A percentile compares a stretch with the other conserved stretches of the same genome.
phyloP scores from a whole-genome alignment of 306 rosid genomes.

The Cucumis cinereus region DNA sequence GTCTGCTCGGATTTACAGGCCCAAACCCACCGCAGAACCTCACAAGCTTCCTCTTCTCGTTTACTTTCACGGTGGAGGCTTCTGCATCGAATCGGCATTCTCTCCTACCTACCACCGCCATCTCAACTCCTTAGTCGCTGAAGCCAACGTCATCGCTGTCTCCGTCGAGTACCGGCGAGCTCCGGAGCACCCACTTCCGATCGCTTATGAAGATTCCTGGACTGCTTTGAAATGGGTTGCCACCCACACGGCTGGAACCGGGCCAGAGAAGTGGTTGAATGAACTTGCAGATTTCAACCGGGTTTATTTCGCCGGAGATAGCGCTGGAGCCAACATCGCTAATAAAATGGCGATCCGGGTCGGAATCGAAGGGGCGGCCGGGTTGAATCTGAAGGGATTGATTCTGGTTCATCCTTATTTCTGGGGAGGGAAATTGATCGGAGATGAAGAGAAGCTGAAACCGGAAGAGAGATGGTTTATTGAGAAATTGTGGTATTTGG shows the following conservation, averaged over 20 bases:
- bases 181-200: slow-evolving; percentile 58
- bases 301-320: slow-evolving; percentile 53
- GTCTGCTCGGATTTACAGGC: slow-evolving; percentile 43
- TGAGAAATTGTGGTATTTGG: slow-evolving; percentile 36
- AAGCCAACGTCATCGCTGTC: slow-evolving; percentile 31
- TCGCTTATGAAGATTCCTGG: slow-evolving; percentile 54
- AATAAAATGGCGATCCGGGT: slow-evolving; percentile 39
- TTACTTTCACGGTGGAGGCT: slow-evolving; percentile 66
- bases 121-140: slow-evolving; percentile 24
- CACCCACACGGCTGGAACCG: slow-evolving; percentile 31
- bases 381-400: slow-evolving; percentile 31
- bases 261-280: slow-evolving; percentile 49
- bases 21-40: slow-evolving; percentile 14
- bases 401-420: slow-evolving; percentile 49
- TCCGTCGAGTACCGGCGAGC: slow-evolving; percentile 59
- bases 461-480: not conserved
- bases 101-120: slow-evolving; percentile 38
- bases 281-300: slow-evolving; percentile 25
- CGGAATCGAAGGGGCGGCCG: slow-evolving; percentile 24
- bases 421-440: slow-evolving; percentile 41
- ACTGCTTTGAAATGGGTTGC: slow-evolving; percentile 42
- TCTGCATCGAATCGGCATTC: slow-evolving; percentile 43
- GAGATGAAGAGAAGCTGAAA: slow-evolving; percentile 12
- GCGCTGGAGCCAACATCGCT: slow-evolving; percentile 57
- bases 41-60: slow-evolving; percentile 50